A percentile compares a stretch with the other conserved stretches of the same genome.
Evolutionary conservation across 495 filamentous ascomycete species (phyloP).

Genomic region (Tetracladium marchalianum): DNA sequence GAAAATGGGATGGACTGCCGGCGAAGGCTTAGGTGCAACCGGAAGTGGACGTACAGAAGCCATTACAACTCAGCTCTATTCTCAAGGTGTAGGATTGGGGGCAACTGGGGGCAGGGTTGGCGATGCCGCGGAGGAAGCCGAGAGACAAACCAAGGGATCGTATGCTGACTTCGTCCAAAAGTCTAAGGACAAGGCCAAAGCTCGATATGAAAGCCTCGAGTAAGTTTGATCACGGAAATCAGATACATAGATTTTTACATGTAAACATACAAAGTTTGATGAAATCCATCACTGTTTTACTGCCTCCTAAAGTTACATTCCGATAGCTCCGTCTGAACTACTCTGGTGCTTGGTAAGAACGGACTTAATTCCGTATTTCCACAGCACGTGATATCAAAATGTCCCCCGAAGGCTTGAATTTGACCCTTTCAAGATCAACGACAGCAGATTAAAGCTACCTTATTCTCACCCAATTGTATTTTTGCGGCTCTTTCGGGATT

Average conservation of each 20-base stretch:
- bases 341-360: not conserved
- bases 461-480: too few relatives aligned
- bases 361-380: too few relatives aligned
- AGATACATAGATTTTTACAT: too few relatives aligned
- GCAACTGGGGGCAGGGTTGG: conserved; percentile 76
- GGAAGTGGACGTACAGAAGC: conserved; percentile 69
- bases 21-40: conserved; percentile 70
- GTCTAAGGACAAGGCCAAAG: conserved; percentile 69
- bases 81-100: conserved; percentile 75
- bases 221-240: not conserved
- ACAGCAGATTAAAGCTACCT: too few relatives aligned
- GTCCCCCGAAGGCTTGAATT: too few relatives aligned
- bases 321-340: not conserved
- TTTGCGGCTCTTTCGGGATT: too few relatives aligned
- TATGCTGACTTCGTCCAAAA: conserved; percentile 70
- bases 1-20: conserved; percentile 86
- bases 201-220: conserved; percentile 51
- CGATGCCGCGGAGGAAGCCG: conserved; percentile 73
- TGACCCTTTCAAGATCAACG: too few relatives aligned
- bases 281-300: too few relatives aligned
- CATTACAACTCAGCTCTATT: conserved; percentile 70
- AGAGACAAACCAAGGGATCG: conserved; percentile 55
- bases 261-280: too few relatives aligned
- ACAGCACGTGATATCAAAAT: too few relatives aligned
- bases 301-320: too few relatives aligned